Percentiles rank a stretch among this genome's conserved stretches.
Conservation (phyloP, 805 yeast genomes). For the Candida ovalis region DNA sequence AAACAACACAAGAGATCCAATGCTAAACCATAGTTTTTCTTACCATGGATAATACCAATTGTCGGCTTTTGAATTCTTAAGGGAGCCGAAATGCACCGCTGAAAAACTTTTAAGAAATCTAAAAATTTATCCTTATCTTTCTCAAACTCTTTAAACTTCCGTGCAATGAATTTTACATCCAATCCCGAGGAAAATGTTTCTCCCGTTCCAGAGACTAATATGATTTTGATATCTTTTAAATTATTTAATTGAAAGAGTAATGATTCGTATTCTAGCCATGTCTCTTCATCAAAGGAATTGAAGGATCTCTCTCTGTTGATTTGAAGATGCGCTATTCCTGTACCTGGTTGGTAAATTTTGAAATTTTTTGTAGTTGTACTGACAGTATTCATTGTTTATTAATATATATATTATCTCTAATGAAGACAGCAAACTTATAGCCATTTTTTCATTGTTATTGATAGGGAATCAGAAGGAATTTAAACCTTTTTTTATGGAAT, state of each 20-base stretch:
- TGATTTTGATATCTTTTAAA: constrained; percentile 44
- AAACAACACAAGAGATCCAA: constrained; percentile 60
- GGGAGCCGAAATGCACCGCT: constrained; percentile 48
- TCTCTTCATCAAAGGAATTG: constrained; percentile 53
- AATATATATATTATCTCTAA: neutral
- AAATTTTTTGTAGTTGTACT: constrained; percentile 1
- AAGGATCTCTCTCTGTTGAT: constrained; percentile 56
- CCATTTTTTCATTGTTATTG: no score
- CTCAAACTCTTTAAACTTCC: constrained; percentile 13
- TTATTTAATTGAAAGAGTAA: constrained; percentile 43
- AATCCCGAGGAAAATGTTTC: constrained; percentile 62
- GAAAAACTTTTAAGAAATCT: constrained; percentile 51
- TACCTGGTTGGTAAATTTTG: neutral
- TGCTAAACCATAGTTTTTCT: constrained; percentile 56
- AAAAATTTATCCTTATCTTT: constrained; percentile 18
- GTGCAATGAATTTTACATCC: constrained; percentile 40
- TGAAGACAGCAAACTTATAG: no score
- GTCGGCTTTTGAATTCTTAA: constrained; percentile 54
- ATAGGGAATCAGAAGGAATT: no score
- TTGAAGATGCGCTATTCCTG: constrained; percentile 46
- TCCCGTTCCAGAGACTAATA: constrained; percentile 56
- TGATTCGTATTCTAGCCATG: constrained; percentile 55
- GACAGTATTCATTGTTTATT: neutral
- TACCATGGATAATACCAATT: constrained; percentile 64
- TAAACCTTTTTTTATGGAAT: neutral